phyloP scores from a whole-genome alignment of 441 rosid genomes.

The Croton laevigatus region DNA sequence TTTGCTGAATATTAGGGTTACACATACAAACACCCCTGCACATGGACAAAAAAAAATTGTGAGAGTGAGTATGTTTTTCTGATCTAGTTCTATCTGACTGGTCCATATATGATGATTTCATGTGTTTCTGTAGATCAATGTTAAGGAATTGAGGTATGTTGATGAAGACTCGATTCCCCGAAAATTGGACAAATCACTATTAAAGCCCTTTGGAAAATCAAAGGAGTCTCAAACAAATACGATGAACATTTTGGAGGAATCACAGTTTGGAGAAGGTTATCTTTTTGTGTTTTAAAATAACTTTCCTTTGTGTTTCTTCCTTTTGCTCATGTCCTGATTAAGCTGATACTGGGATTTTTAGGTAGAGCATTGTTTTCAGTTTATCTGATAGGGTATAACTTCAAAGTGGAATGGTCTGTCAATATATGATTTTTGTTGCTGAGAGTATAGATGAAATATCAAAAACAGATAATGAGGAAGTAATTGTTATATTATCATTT shows the following conservation, averaged over 20 bases:
- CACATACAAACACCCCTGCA: not conserved
- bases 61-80: not conserved
- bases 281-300: not conserved
- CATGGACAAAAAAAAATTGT: not conserved
- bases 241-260: not conserved
- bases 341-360: not conserved
- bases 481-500: not conserved
- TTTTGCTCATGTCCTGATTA: not conserved
- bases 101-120: not conserved
- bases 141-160: slow-evolving; percentile 48
- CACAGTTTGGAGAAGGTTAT: slow-evolving; percentile 29
- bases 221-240: not conserved
- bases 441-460: not conserved
- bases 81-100: not conserved
- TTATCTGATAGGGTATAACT: not conserved
- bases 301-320: not conserved
- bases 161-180: slow-evolving; percentile 18
- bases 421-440: not conserved
- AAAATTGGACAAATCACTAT: slow-evolving; percentile 23
- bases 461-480: not conserved
- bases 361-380: not conserved
- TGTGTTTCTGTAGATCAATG: slow-evolving; percentile 46
- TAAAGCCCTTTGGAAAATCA: slow-evolving; percentile 10
- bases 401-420: not conserved
- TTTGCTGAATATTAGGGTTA: no score